phyloP scores from a whole-genome alignment of 768 basidiomycete species.

The Lentinula lateritia region DNA sequence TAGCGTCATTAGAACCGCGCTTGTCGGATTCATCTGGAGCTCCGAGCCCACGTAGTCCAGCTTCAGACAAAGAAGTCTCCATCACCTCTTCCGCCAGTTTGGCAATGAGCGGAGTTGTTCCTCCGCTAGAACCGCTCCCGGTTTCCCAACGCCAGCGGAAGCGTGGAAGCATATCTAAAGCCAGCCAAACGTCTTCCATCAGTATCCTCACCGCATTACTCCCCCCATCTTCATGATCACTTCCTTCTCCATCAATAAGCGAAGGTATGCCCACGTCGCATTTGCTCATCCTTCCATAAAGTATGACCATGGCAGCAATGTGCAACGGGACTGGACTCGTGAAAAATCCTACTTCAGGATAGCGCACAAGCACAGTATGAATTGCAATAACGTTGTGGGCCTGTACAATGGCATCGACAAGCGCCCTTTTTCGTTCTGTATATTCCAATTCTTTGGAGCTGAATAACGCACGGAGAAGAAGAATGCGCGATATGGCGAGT shows the following conservation, averaged over 20 bases:
- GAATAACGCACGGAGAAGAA: slow-evolving; percentile 75
- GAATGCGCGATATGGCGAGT: slow-evolving; percentile 74
- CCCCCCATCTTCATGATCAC: slow-evolving; percentile 35
- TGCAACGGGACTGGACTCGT: slow-evolving; percentile 86
- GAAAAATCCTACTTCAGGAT: slow-evolving; percentile 85
- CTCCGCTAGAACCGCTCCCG: slow-evolving; percentile 42
- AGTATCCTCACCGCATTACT: slow-evolving; percentile 26
- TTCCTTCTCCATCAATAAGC: slow-evolving; percentile 36
- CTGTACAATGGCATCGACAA: slow-evolving; percentile 79
- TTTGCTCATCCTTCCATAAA: slow-evolving; percentile 81
- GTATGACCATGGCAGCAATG: slow-evolving; percentile 87
- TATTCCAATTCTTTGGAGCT: slow-evolving; percentile 69
- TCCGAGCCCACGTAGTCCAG: slow-evolving; percentile 23
- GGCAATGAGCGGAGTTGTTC: slow-evolving; percentile 72
- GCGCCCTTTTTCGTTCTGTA: slow-evolving; percentile 58
- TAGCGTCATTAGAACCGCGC: neutral
- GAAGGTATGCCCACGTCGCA: slow-evolving; percentile 48
- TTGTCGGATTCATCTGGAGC: slow-evolving; percentile 17
- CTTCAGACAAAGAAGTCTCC: slow-evolving; percentile 61
- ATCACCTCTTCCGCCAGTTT: slow-evolving; percentile 79
- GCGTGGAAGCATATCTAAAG: slow-evolving; percentile 81
- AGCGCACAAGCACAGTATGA: slow-evolving; percentile 77
- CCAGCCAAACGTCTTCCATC: slow-evolving; percentile 79
- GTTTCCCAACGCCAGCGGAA: slow-evolving; percentile 88
- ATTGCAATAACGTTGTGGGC: slow-evolving; percentile 85